Percentiles rank a stretch among this genome's conserved stretches.
Evolutionary conservation across 306 rosid species (phyloP).

Genomic region (Malus fusca): DNA sequence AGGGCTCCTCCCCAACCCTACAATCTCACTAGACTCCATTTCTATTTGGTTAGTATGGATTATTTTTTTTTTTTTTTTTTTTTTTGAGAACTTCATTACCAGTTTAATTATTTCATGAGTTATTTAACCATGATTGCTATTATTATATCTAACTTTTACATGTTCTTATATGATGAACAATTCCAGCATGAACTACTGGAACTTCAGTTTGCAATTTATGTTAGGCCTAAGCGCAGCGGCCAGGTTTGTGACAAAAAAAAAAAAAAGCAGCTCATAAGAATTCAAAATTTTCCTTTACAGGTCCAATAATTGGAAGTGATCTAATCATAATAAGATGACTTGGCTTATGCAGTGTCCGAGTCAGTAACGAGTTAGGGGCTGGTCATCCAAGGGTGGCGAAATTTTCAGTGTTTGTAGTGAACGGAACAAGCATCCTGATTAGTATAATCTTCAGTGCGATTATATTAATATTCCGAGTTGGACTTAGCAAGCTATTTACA

Average conservation of each 20-base stretch:
- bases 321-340: neutral
- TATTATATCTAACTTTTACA: neutral
- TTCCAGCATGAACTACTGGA: constrained; percentile 59
- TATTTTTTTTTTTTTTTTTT: neutral
- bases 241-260: constrained; percentile 32
- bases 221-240: constrained; percentile 68
- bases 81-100: too few relatives aligned
- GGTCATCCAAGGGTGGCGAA: constrained; percentile 61
- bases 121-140: neutral
- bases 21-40: constrained; percentile 51
- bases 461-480: constrained; percentile 34
- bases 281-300: neutral
- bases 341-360: constrained; percentile 42
- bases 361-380: constrained; percentile 76
- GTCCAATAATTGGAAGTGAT: neutral
- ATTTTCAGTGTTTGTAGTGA: constrained; percentile 53
- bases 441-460: constrained; percentile 40
- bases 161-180: neutral
- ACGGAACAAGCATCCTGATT: constrained; percentile 49
- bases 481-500: constrained; percentile 58
- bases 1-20: constrained; percentile 59
- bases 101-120: too few relatives aligned
- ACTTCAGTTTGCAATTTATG: constrained; percentile 68
- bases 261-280: too few relatives aligned
- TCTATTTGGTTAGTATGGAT: constrained; percentile 34